phyloP scores from a whole-genome alignment of 1,284 basidiomycete species.

The Inonotus hispidus region DNA sequence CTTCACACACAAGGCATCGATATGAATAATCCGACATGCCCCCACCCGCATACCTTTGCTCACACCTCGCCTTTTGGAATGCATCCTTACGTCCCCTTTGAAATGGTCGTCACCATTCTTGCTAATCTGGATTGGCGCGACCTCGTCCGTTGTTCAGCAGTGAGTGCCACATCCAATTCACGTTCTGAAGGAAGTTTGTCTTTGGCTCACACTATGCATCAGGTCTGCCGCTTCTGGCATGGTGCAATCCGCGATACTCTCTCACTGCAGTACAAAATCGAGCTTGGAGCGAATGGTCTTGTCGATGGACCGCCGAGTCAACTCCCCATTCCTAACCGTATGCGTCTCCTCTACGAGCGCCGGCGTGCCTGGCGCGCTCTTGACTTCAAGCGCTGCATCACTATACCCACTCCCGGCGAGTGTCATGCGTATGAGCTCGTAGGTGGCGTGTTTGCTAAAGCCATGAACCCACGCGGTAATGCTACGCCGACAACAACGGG shows the following conservation, averaged over 20 bases:
- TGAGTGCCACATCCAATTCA: slow-evolving; percentile 15
- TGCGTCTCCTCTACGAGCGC: slow-evolving; percentile 34
- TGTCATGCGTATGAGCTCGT: slow-evolving; percentile 56
- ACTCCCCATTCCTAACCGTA: slow-evolving; percentile 29
- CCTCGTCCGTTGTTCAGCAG: slow-evolving; percentile 23
- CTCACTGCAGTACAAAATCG: slow-evolving; percentile 44
- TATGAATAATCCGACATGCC: not conserved
- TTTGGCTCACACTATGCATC: not conserved
- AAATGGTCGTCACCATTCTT: slow-evolving; percentile 27
- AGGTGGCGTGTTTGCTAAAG: slow-evolving; percentile 48
- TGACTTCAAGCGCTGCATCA: slow-evolving; percentile 29
- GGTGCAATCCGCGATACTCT: slow-evolving; percentile 32
- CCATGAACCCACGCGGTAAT: slow-evolving; percentile 23
- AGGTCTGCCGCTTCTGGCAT: slow-evolving; percentile 39
- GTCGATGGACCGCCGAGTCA: slow-evolving; percentile 26
- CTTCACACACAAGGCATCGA: not conserved
- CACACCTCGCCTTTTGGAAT: slow-evolving; percentile 3
- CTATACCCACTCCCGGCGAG: slow-evolving; percentile 33
- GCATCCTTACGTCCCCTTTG: slow-evolving; percentile 23
- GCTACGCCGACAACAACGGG: not conserved
- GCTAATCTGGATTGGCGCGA: slow-evolving; percentile 22
- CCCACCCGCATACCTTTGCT: not conserved
- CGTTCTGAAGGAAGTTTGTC: not conserved
- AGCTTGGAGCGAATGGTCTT: slow-evolving; percentile 43
- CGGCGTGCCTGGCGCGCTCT: slow-evolving; percentile 38